Evolutionary conservation across 148 eudicot species (phyloP), one percentile per base, ranked within the genome.

Genomic region (Mesembryanthemum crystallinum): DNA sequence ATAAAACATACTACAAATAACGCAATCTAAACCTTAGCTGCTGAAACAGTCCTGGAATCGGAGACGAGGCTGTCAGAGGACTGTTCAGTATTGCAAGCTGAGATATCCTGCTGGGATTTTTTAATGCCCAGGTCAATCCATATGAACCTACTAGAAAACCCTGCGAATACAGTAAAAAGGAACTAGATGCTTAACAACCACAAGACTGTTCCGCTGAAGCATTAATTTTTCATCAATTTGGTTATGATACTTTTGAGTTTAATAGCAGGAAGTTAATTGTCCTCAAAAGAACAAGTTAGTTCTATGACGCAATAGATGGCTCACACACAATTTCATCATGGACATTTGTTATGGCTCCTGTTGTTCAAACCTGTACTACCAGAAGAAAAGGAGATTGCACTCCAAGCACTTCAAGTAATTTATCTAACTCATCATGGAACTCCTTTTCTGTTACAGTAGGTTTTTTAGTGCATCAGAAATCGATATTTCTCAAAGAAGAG

Each of bases 131-230:
- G 3, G 99, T 95, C 83, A 95, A 84, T 78, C 99, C 99, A 82
- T 91, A 95, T n/a, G 99, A 92, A 78, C 97, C 99, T 51, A 92
- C 98, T 72, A 95, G 84, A 85, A 88, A 95, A 59, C 99, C 99
- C 99, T 95, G 72, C 88, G 86, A 29, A 17, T 67, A 69, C 42
- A 69, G 73, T 69, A 37, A 24, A 74, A 29, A 71, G 35, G 30
- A 37, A 47, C 51, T n/a, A 62, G n/a, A 37, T 49, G 64, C 23
- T 55, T 62, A 65, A 45, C 42, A 52, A 23, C 61, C 30, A 62
- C 74, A 69, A 49, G 28, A 70, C 45, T 59, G 37, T 24, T 60
- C 63, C 17, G 18, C 33, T 10, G 8, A 65, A 51, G n/a, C n/a
- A 68, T 37, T 28, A 68, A 32, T 10, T 20, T 43, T 54, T 70